A percentile compares a stretch with the other conserved stretches of the same genome.
These are phyloP conservation scores for Psidium guajava DNA, from an alignment of 345 rosid species.

Conservation along the genomic window DNA sequence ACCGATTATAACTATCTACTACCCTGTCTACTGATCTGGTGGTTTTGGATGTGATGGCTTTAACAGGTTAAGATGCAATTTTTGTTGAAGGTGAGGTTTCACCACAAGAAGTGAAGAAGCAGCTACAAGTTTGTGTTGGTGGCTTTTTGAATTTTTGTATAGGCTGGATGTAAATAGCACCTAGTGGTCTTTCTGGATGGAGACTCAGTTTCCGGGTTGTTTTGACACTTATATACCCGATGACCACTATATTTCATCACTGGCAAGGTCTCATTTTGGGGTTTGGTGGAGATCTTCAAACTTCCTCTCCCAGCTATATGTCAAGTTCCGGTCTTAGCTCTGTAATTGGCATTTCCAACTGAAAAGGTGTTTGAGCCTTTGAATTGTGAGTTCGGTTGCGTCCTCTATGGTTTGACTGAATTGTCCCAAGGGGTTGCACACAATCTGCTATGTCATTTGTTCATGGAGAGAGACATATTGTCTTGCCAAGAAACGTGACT, in stretches of 20 bases:
- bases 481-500: background rate
- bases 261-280: slow-evolving; percentile 39
- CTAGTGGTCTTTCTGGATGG: background rate
- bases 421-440: background rate
- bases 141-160: background rate
- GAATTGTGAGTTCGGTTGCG: background rate
- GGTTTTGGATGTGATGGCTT: background rate
- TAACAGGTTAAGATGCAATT: slow-evolving; percentile 78
- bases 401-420: background rate
- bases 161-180: background rate
- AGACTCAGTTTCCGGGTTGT: background rate
- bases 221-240: background rate
- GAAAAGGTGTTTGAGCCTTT: background rate
- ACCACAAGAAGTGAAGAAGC: slow-evolving; percentile 53
- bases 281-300: slow-evolving; percentile 29
- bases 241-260: background rate
- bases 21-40: background rate
- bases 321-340: background rate
- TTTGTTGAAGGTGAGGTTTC: slow-evolving; percentile 59
- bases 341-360: slow-evolving; percentile 5
- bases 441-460: background rate
- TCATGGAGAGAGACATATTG: background rate
- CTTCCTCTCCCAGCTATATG: background rate
- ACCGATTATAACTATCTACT: background rate
- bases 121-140: background rate